Conservation (phyloP, 306 rosid species). For the Nissolia schottii region DNA sequence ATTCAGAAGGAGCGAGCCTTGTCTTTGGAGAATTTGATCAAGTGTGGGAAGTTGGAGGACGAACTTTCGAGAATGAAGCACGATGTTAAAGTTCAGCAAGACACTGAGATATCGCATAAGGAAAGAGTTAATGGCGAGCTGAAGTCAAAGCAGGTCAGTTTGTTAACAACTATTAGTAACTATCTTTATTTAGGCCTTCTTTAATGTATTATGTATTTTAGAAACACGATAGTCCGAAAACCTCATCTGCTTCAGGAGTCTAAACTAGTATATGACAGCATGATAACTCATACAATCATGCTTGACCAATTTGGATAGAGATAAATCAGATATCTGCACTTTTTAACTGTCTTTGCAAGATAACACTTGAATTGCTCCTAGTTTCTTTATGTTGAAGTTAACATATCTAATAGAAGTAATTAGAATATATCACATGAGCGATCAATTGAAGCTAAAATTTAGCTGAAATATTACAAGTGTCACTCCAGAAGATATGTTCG, state of each 20-base stretch:
- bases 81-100: conserved; percentile 45
- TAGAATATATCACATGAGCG: background rate
- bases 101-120: conserved; percentile 27
- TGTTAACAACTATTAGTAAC: background rate
- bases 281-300: background rate
- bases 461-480: background rate
- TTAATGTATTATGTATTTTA: background rate
- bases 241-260: background rate
- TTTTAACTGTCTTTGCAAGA: conserved; percentile 1
- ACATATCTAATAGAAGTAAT: background rate
- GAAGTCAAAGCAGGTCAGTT: conserved; percentile 68
- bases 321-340: background rate
- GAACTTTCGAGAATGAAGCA: conserved; percentile 51
- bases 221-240: conserved; percentile 1
- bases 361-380: background rate
- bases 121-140: conserved; percentile 29
- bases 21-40: conserved; percentile 41
- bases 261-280: background rate
- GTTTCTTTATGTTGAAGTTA: background rate
- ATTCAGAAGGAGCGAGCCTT: conserved; percentile 50
- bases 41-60: conserved; percentile 48
- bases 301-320: background rate
- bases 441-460: background rate
- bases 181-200: background rate
- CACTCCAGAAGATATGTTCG: background rate